Base-by-base conservation (phyloP, 306 rosid species). In the Sechiopsis laciniata region DNA sequence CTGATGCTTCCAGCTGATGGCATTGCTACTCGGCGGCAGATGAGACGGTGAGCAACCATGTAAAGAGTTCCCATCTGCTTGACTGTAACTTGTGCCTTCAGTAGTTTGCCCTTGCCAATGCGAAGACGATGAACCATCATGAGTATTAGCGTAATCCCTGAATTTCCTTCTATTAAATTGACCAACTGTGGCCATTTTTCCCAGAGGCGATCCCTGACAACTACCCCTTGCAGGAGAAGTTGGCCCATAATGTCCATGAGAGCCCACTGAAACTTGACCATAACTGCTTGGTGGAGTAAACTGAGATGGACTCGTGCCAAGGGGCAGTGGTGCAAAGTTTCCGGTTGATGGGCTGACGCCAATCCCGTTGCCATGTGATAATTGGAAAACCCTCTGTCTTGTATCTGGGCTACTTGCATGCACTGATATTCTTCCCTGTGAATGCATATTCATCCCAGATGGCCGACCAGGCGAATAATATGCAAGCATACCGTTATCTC, bases 381-480 rank as follows among this genome's bases (percentile, higher is more conserved):
- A 89, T 72, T 82, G 90, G 7, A 83, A 81, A 57, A 88, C 80
- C 78, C 96, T 89, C 82, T 94, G 87, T 77, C 99, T 77, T 51
- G 99, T 83, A 85, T 94, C 99, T 22, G 99, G 99, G 82, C 97
- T 94, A 80, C 86, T 86, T 83, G 97, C 99, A 68, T 85, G 97
- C 85, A 89, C 84, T 64, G 99, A 80, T 20, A 85, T 79, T 70
- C 84, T 82, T 0, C 95, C 84, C 64, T 88, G 97, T 65, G 76
- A 79, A 76, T 84, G 94, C 89, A 94, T 80, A 85, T 88, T 80
- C 85, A 95, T 86, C 40, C 95, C 92, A 76, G 97, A 89, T 50
- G 97, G 99, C 61, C 80, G 96, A 58, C 82, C 89, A 45, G 99
- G 99, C 13, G 99, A 95, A 88, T 85, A 91, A 80, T 91, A 95